Base-by-base conservation (phyloP, 1,284 basidiomycete genomes). In the Athelia psychrophila region DNA sequence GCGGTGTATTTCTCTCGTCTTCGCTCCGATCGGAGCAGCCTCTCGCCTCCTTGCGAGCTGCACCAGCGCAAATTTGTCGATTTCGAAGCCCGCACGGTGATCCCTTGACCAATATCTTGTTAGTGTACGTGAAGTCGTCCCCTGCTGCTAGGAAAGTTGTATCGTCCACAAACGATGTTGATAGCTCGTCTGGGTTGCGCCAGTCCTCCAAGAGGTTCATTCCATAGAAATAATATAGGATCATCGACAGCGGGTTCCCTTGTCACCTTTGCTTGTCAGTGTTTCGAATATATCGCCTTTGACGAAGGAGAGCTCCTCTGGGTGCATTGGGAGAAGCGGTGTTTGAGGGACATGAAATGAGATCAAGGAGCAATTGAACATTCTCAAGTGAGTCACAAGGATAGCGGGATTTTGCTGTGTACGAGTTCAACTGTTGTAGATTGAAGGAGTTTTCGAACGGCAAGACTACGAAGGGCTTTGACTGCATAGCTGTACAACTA, bases 231-330 rank as follows among this genome's bases (percentile, higher is more conserved):
- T 55, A 48, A 55, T 60, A 65, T 1, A 60, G 23, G 3, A 62
- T 49, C 22, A 30, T 35, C 0, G 67, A 68, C 0, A 63, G 54
- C 3, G 64, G 63, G 57, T 64, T 58, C 0, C 67, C 69, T 52
- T 69, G 68, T n/a, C n/a, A n/a, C n/a, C n/a, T n/a, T n/a, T n/a
- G n/a, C n/a, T n/a, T n/a, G n/a, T n/a, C n/a, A n/a, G n/a, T n/a
- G n/a, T n/a, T n/a, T n/a, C n/a, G n/a, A n/a, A n/a, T n/a, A n/a
- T n/a, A n/a, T n/a, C n/a, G n/a, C n/a, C n/a, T n/a, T n/a, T n/a
- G n/a, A n/a, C n/a, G n/a, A n/a, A n/a, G n/a, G n/a, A n/a, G n/a
- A n/a, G n/a, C n/a, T n/a, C n/a, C n/a, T n/a, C n/a, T n/a, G n/a
- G n/a, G n/a, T n/a, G n/a, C n/a, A n/a, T n/a, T n/a, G n/a, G n/a